Conservation (phyloP, 169 alveolate species). For the Cryptosporidium andersoni region DNA sequence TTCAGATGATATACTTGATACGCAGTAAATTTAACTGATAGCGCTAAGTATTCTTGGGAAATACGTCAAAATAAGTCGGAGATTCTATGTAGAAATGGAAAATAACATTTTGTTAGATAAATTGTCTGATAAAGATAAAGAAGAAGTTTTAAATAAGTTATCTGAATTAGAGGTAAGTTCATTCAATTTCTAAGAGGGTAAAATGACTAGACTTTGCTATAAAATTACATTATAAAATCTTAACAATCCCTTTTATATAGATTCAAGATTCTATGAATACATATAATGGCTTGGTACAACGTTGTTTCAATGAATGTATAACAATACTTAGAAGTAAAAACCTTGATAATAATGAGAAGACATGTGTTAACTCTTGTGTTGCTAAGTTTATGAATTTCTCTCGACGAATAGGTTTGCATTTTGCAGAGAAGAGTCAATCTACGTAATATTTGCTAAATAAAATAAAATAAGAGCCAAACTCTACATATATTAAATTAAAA, state of each 20-base stretch:
- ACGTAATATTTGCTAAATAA: neutral
- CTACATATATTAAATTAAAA: neutral
- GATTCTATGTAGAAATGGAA: too few species aligned
- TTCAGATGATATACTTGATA: too few species aligned
- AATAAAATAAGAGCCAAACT: neutral
- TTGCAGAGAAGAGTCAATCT: neutral
- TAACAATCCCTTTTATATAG: neutral
- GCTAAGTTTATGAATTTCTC: neutral
- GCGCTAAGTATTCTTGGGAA: too few species aligned
- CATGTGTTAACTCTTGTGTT: neutral
- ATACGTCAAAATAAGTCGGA: too few species aligned
- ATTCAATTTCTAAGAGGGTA: neutral
- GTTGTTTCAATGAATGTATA: neutral
- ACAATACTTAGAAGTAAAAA: neutral
- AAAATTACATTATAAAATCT: neutral
- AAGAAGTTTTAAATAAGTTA: too few species aligned
- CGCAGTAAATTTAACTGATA: too few species aligned
- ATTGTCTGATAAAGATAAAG: too few species aligned
- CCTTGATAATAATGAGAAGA: neutral
- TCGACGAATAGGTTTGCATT: neutral
- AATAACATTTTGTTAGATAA: too few species aligned
- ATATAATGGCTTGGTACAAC: neutral
- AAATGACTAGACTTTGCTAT: neutral
- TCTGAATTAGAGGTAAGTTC: neutral
- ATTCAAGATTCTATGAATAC: constrained; percentile 1